Base-by-base conservation (phyloP, 1,139 yeast genomes). In the Candida mesenterica region DNA sequence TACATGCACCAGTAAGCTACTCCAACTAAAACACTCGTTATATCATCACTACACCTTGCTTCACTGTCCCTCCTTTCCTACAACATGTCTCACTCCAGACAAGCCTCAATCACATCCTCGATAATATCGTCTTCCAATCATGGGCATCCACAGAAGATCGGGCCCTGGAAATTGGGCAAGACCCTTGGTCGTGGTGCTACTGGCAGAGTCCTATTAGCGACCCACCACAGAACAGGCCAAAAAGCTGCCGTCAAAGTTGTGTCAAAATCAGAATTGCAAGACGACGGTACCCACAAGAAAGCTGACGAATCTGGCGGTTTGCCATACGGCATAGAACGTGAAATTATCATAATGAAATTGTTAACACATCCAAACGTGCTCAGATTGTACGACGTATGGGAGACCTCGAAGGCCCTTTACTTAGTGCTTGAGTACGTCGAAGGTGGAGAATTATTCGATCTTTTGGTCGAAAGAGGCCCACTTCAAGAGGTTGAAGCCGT, bases 101-200 rank as follows among this genome's bases (percentile, higher is more conserved):
- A 59, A 45, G 62, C 64, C 15, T 66, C 72, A 27, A 60, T 66
- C 38, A 53, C 67, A 20, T 61, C 70, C 35, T 62, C 71, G 29
- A 46, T 65, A 28, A 55, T 57, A 38, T 60, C 68, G 19, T 44
- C 51, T 20, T 45, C 50, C 25, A 44, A 44, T 25, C 70, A 65
- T 44, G 53, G 53, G 42, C 73, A 67, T 44, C 77, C 77, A 17
- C 71, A 64, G 44, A 66, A 62, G 43, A 69, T 84, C 13, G 94
- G 94, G 2, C 94, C 94, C 7, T 84, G 94, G 94, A 75, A 75
- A 47, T 63, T 84, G 39, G 94, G 94, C 15, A 77, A 81, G 52
- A 83, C 92, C 5, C 61, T 84, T 38, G 95, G 95, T 4, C 72
- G 86, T 52, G 95, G 95, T 15, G 85, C 92, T 34, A 82, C 92